Conservation (phyloP, 345 rosid genomes). For the Excoecaria agallocha region DNA sequence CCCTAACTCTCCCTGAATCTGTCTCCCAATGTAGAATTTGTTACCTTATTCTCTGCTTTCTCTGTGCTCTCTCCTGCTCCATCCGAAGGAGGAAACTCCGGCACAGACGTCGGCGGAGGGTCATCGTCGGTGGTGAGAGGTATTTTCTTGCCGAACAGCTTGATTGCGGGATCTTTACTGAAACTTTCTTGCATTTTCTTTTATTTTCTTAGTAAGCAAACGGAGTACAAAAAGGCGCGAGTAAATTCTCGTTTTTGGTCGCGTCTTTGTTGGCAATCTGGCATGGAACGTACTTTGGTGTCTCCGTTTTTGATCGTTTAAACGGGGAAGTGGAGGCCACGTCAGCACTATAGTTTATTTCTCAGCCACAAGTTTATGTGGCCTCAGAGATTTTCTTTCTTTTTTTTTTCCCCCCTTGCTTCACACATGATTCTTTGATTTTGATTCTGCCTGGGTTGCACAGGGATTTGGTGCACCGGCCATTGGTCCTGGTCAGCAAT, state of each 20-base stretch:
- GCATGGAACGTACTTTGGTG: conserved; percentile 11
- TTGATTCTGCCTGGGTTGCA: conserved; percentile 14
- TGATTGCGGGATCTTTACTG: conserved; percentile 56
- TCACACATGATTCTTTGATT: background rate
- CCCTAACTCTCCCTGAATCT: background rate
- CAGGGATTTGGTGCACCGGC: conserved; percentile 11
- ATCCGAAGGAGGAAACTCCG: conserved; percentile 11
- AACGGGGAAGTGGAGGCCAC: conserved; percentile 60
- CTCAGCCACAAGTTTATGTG: conserved; percentile 92
- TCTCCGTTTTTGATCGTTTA: conserved; percentile 61
- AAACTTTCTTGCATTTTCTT: conserved; percentile 40
- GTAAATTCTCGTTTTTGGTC: background rate
- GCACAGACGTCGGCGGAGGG: conserved; percentile 17
- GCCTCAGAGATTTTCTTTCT: conserved; percentile 51
- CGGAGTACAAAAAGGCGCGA: conserved; percentile 26
- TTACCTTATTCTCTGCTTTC: conserved; percentile 50
- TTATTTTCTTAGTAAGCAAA: conserved; percentile 28
- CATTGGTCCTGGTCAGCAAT: conserved; percentile 13
- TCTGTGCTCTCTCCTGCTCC: conserved; percentile 20
- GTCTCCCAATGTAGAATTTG: background rate
- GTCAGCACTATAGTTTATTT: conserved; percentile 57
- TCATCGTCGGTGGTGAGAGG: conserved; percentile 38
- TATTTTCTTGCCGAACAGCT: conserved; percentile 77
- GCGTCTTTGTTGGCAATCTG: conserved; percentile 29
- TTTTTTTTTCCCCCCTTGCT: conserved; percentile 17